These are phyloP conservation scores for Amniculicola lignicola DNA, from an alignment of 495 filamentous ascomycete genomes.

Conservation along the genomic window DNA sequence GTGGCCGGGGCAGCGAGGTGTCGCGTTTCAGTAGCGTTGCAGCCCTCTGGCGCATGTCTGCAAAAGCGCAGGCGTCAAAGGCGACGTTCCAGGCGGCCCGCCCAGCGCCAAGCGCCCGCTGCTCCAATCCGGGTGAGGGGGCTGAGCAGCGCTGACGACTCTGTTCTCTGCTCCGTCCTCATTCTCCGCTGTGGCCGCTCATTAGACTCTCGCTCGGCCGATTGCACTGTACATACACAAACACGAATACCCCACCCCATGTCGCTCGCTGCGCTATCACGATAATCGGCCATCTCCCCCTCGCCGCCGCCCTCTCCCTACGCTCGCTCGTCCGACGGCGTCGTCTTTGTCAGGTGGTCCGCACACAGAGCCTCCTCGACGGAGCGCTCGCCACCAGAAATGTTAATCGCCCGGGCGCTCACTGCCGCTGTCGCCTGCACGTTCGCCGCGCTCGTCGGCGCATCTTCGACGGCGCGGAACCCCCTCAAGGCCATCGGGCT, in stretches of 20 bases:
- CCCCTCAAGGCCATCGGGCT: slow-evolving; percentile 71
- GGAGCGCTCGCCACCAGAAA: slow-evolving; percentile 13
- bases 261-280: slow-evolving; percentile 25
- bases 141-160: slow-evolving; percentile 1
- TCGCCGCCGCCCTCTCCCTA: not conserved
- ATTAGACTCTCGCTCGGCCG: not conserved
- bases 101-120: not conserved
- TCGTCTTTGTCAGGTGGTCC: not conserved
- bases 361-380: slow-evolving; percentile 20
- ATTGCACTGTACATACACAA: not conserved
- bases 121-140: not conserved
- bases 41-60: not conserved
- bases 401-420: slow-evolving; percentile 19
- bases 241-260: not conserved
- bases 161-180: not conserved
- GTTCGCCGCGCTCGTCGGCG: slow-evolving; percentile 37
- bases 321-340: not conserved
- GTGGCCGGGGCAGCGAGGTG: not conserved
- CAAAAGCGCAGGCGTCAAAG: too few relatives aligned
- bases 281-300: slow-evolving; percentile 5
- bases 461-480: slow-evolving; percentile 70
- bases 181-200: not conserved
- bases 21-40: not conserved
- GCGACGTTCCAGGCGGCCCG: too few relatives aligned
- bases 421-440: not conserved